Evolutionary conservation across 2,329 filamentous ascomycete species (phyloP).

Genomic region (Fusarium longipes): DNA sequence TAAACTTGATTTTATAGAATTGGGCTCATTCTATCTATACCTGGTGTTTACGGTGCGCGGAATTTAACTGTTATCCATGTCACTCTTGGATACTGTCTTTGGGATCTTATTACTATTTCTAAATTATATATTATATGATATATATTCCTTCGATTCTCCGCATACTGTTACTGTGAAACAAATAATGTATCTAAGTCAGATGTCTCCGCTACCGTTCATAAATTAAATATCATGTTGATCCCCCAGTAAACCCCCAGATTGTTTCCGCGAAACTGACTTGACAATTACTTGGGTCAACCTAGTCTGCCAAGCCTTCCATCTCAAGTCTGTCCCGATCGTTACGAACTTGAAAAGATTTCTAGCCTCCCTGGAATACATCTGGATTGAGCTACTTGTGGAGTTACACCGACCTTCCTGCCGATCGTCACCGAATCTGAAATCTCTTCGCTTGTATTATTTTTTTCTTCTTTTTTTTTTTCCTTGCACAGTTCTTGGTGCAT

Average conservation of each 20-base stretch:
- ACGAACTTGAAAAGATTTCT: background rate
- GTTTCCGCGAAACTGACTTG: no score
- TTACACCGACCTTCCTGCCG: background rate
- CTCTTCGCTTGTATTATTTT: slow-evolving; percentile 31
- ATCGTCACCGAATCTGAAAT: slow-evolving; percentile 5
- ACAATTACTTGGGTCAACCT: background rate
- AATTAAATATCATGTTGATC: background rate
- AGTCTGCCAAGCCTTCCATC: slow-evolving; percentile 3
- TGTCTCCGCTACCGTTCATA: background rate
- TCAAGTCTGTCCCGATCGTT: background rate
- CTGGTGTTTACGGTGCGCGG: slow-evolving; percentile 43
- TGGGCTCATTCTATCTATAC: slow-evolving; percentile 40
- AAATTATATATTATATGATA: slow-evolving; percentile 40
- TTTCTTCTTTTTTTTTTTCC: slow-evolving; percentile 14
- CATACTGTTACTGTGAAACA: background rate
- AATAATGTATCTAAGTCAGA: accelerated
- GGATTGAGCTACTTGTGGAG: background rate
- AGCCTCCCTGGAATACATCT: background rate
- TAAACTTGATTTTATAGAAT: slow-evolving; percentile 39
- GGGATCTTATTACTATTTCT: slow-evolving; percentile 38
- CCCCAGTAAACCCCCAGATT: background rate
- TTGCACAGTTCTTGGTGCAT: background rate
- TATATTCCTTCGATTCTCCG: slow-evolving; percentile 41
- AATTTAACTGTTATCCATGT: slow-evolving; percentile 27
- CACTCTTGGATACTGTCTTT: slow-evolving; percentile 35